Evolutionary conservation across 2,329 filamentous ascomycete genomes (phyloP), one percentile per base, ranked within the genome.

Genomic region (Gremmenia infestans): DNA sequence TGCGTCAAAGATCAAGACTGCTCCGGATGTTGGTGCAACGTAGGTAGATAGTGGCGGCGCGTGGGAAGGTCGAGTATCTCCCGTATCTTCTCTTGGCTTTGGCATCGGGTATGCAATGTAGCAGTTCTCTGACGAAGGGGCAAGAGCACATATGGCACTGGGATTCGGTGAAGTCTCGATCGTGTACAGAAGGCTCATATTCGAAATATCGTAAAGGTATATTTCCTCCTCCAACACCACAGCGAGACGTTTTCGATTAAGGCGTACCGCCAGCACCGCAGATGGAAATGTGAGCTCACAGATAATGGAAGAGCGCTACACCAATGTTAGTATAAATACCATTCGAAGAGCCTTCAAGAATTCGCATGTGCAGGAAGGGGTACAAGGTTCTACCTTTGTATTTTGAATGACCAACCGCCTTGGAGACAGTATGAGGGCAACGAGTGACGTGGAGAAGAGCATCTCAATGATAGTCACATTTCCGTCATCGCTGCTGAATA

Each of bases 271-370:
- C 42, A 97, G 82, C 11, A 99, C 91, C 50, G 92, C 91, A n/a
- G 92, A 96, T 12, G 93, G 93, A 67, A 99, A 99, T 3, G 93
- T 97, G 70, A 99, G 88, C 73, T 99, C 94, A 82, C 94, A 99
- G 72, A 99, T 97, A 57, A 95, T 89, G 43, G 93, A 86, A 2
- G 80, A 80, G 63, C 83, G 78, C 80, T 86, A 59, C 12, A 43
- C n/a, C 40, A 57, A 32, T 12, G n/a, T 60, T 17, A 62, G 56
- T 22, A 56, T 28, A 36, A 28, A 35, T 36, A 50, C 8, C 42
- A 9, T 50, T 28, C 19, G 17, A 12, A 22, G 23, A 28, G 42
- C 15, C 4, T n/a, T 22, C 43, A 5, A 47, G 54, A 46, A 32
- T 3, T 11, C 28, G 28, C 28, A 11, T 32, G 28, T 32, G 28